Percentiles rank a stretch among this genome's conserved stretches.
phyloP scores from a whole-genome alignment of 495 filamentous ascomycete species.

The Neurospora sublineolata region DNA sequence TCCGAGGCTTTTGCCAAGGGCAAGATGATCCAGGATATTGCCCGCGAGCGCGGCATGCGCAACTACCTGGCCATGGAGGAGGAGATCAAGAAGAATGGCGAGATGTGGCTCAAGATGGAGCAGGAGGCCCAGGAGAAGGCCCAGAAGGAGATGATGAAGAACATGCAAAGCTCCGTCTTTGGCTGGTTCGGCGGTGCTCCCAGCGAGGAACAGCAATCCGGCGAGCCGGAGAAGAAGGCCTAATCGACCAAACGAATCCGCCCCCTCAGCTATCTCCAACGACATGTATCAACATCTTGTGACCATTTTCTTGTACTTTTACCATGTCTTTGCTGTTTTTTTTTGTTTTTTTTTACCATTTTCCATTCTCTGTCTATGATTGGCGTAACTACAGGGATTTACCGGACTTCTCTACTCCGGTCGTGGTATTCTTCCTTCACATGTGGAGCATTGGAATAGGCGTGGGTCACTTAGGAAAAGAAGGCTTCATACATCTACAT shows the following conservation, averaged over 20 bases:
- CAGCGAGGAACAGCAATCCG: slow-evolving; percentile 1
- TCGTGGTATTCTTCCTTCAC: slow-evolving; percentile 2
- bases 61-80: slow-evolving; percentile 80
- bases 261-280: neutral
- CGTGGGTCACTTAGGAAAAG: slow-evolving; percentile 1
- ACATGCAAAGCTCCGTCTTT: slow-evolving; percentile 45
- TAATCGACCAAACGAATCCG: neutral
- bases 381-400: neutral
- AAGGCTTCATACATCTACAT: slow-evolving; percentile 7
- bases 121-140: slow-evolving; percentile 71
- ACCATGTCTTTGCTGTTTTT: neutral
- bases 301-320: slow-evolving; percentile 2
- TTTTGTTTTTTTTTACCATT: neutral
- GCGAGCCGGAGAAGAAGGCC: slow-evolving; percentile 5
- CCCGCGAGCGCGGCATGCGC: slow-evolving; percentile 79
- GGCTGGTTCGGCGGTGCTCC: slow-evolving; percentile 30
- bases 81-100: slow-evolving; percentile 82
- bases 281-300: slow-evolving; percentile 8
- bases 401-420: neutral
- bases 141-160: slow-evolving; percentile 81
- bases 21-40: slow-evolving; percentile 90
- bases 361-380: neutral
- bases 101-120: slow-evolving; percentile 90
- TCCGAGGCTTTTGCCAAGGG: slow-evolving; percentile 69
- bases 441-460: slow-evolving; percentile 9